phyloP scores from a whole-genome alignment of 139 green algal genomes.

The Desmodesmus armatus region DNA sequence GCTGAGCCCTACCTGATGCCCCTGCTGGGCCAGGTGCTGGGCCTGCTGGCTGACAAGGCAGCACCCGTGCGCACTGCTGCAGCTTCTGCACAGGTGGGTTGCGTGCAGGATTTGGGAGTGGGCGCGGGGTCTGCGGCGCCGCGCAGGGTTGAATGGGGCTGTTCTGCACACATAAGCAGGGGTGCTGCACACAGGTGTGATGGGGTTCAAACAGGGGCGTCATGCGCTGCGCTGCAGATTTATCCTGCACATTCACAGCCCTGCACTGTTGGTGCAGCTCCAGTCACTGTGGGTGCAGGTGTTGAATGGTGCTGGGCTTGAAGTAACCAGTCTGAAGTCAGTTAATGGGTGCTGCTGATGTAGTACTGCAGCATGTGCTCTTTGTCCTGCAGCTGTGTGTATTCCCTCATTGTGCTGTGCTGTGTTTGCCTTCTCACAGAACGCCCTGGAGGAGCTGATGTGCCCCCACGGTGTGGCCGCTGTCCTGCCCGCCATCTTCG shows the following conservation, averaged over 20 bases:
- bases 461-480: slow-evolving; percentile 61
- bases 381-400: neutral
- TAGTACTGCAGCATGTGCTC: neutral
- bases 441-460: slow-evolving; percentile 54
- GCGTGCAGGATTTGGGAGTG: no score
- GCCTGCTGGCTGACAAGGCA: slow-evolving; percentile 79
- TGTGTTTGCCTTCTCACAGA: no score
- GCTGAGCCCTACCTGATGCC: slow-evolving; percentile 80
- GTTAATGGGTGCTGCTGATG: neutral
- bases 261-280: no score
- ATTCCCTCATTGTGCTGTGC: neutral
- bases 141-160: neutral
- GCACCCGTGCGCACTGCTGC: slow-evolving; percentile 65
- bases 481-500: slow-evolving; percentile 74
- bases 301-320: neutral
- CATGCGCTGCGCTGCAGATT: no score
- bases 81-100: slow-evolving; percentile 38
- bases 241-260: no score
- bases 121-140: neutral
- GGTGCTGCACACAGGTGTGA: no score
- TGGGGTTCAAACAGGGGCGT: no score
- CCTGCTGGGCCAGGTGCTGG: slow-evolving; percentile 71
- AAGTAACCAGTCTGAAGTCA: neutral
- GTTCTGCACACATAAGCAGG: neutral
- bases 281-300: no score